Evolutionary conservation across 2,329 filamentous ascomycete species (phyloP).

Genomic region (Helminthosporium solani): DNA sequence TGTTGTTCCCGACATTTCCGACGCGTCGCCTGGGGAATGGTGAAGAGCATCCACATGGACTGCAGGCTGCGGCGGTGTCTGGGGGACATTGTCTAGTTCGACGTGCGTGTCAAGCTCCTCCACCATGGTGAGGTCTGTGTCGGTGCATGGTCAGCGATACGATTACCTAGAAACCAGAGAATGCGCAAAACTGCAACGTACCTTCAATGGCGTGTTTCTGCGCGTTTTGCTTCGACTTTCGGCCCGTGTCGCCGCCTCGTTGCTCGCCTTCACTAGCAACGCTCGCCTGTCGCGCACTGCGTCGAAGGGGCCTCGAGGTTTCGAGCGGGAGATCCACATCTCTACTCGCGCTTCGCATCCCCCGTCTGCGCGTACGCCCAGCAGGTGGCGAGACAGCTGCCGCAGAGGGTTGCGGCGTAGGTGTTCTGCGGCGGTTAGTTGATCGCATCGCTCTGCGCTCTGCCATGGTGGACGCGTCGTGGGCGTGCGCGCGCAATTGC

Average conservation of each 20-base stretch:
- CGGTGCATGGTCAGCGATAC: background rate
- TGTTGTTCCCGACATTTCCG: conserved; percentile 50
- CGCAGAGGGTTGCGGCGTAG: conserved; percentile 29
- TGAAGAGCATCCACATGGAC: conserved; percentile 12
- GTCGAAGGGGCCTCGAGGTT: conserved; percentile 21
- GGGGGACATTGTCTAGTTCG: conserved; percentile 20
- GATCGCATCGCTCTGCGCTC: conserved; percentile 35
- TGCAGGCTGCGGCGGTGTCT: conserved; percentile 23
- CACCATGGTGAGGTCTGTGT: conserved; percentile 37
- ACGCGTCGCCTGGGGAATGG: conserved; percentile 41
- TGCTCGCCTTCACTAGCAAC: conserved; percentile 26
- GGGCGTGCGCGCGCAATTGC: conserved; percentile 1
- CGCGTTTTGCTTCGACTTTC: conserved; percentile 21
- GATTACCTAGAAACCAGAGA: too few relatives aligned
- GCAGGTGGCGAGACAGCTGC: conserved; percentile 18
- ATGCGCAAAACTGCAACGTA: conserved; percentile 19
- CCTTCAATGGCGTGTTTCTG: conserved; percentile 28
- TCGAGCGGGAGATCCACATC: conserved; percentile 24
- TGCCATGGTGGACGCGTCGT: conserved; percentile 25
- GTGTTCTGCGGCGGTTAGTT: conserved; percentile 37
- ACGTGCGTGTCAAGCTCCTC: conserved; percentile 32
- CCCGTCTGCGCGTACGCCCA: conserved; percentile 30
- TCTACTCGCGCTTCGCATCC: conserved; percentile 44
- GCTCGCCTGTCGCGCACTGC: conserved; percentile 30
- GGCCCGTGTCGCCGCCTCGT: conserved; percentile 17